Evolutionary conservation across 2,329 filamentous ascomycete species (phyloP).

Genomic region (Pseudogymnoascus sp.): DNA sequence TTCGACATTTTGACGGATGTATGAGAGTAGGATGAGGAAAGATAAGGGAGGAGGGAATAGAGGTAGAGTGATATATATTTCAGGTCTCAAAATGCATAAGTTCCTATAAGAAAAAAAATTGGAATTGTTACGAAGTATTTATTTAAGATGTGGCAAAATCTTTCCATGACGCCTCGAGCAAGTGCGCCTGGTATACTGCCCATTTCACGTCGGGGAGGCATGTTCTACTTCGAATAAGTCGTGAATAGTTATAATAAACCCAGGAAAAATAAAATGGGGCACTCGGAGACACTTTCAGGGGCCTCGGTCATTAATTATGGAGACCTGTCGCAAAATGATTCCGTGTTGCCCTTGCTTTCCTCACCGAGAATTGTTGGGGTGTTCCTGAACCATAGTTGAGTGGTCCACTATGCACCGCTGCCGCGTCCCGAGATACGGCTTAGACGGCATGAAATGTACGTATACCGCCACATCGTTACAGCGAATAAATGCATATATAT

Average conservation of each 20-base stretch:
- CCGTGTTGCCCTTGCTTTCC: background rate
- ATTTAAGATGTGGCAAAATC: slow-evolving; percentile 6
- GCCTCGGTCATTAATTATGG: slow-evolving; percentile 3
- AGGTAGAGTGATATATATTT: background rate
- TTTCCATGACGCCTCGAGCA: background rate
- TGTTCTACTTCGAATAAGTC: slow-evolving; percentile 7
- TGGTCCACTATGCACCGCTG: background rate
- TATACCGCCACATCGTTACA: background rate
- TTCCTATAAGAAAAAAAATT: background rate
- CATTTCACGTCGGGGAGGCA: background rate
- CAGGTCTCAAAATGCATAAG: background rate
- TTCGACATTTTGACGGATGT: slow-evolving; percentile 9
- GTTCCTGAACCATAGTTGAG: background rate
- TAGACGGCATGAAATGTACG: background rate
- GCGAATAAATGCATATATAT: background rate
- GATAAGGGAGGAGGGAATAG: background rate
- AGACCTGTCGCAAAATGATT: background rate
- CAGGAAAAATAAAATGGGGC: background rate
- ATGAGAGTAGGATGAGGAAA: background rate
- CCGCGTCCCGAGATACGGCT: background rate
- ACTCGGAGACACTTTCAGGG: background rate
- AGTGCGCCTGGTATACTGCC: background rate
- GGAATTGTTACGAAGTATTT: background rate
- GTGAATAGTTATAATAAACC: background rate
- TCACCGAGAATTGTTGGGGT: background rate